Percentiles rank a stretch among this genome's conserved stretches.
Evolutionary conservation across 345 rosid genomes (phyloP).

Genomic region (Excoecaria agallocha): DNA sequence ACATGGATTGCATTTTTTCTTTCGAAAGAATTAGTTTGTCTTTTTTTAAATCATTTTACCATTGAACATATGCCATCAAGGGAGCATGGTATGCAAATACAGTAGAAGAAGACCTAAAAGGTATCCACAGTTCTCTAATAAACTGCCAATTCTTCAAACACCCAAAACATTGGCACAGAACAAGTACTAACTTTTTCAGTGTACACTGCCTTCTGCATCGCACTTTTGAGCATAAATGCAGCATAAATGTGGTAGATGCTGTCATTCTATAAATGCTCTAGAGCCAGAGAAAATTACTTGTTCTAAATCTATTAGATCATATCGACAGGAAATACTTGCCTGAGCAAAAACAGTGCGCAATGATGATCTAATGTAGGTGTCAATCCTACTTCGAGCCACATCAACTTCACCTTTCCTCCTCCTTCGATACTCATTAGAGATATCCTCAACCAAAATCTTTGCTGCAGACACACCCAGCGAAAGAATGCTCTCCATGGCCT

Average conservation of each 20-base stretch:
- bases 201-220: not conserved
- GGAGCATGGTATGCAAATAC: not conserved
- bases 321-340: slow-evolving; percentile 50
- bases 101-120: slow-evolving; percentile 1
- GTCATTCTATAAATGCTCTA: slow-evolving; percentile 12
- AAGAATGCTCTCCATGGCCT: slow-evolving; percentile 81
- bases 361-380: slow-evolving; percentile 96
- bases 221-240: not conserved
- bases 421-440: slow-evolving; percentile 89
- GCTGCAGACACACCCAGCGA: slow-evolving; percentile 88
- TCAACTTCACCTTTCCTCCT: slow-evolving; percentile 83
- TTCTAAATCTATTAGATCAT: slow-evolving; percentile 1
- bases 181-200: not conserved
- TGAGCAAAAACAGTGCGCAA: slow-evolving; percentile 96
- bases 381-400: slow-evolving; percentile 77
- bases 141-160: not conserved
- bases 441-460: slow-evolving; percentile 86
- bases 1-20: not conserved
- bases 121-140: not conserved
- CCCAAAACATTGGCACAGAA: not conserved
- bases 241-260: not conserved
- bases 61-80: not conserved
- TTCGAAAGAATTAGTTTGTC: not conserved
- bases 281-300: not conserved
- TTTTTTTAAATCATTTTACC: not conserved